Evolutionary conservation across 2,329 filamentous ascomycete species (phyloP), one percentile per base, ranked within the genome.

Genomic region (Metarhizium anisopliae): DNA sequence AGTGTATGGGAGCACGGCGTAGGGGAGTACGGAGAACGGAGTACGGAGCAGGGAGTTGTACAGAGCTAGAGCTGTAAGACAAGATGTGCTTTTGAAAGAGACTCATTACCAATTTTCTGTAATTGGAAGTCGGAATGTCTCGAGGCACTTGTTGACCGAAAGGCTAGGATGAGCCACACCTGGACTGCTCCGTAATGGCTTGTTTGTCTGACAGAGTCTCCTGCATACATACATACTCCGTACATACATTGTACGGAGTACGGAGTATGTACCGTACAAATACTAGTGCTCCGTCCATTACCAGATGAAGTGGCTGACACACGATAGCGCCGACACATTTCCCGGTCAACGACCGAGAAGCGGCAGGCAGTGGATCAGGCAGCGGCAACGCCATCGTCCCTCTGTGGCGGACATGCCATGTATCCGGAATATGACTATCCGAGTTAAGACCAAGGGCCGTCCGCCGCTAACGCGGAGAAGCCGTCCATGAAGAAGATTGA

Each of bases 71-170:
- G 13, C 11, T 11, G 38, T 20, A 45, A 25, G 42, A 45, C 42
- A 45, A 45, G n/a, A 20, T 45, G 42, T 16, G 42, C 42, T 25
- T 25, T 40, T 35, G 32, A 11, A 11, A 11, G 38, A 13, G 16
- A 6, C 45, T 3, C 32, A 52, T 16, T 10, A 6, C 20, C 25
- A 10, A n/a, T 47, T 43, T 36, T 32, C 38, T 25, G 18, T 40
- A 42, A 14, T n/a, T 42, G 38, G 43, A 45, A 20, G 36, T 14
- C 36, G 38, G 25, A 52, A 50, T 47, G 35, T 36, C 45, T 55
- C 38, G 32, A 52, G 13, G 32, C 4, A 32, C 51, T 36, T 36
- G 16, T 56, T 56, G 55, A 53, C 55, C 51, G 55, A 50, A 35
- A 20, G 45, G 55, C 45, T 32, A 50, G 35, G 35, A 20, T 54